Evolutionary conservation across 2,329 filamentous ascomycete genomes (phyloP).

Genomic region (Alternaria atra): DNA sequence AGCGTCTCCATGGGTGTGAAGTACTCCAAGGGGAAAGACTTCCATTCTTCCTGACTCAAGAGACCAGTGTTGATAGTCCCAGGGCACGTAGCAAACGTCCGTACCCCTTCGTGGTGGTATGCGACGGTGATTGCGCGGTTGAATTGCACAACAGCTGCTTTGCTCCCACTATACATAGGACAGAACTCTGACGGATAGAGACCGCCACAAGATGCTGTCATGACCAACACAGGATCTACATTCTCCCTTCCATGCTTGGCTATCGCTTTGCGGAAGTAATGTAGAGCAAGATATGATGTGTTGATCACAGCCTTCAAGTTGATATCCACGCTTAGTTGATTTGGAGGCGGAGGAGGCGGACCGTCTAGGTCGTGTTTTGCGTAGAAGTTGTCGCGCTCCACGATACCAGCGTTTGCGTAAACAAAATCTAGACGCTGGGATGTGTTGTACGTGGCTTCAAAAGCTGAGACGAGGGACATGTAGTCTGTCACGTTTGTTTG

Average conservation of each 20-base stretch:
- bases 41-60: slow-evolving; percentile 44
- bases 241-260: slow-evolving; percentile 28
- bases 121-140: slow-evolving; percentile 50
- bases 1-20: slow-evolving; percentile 48
- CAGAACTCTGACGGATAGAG: slow-evolving; percentile 50
- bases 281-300: slow-evolving; percentile 53
- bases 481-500: slow-evolving; percentile 53
- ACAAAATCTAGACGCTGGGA: slow-evolving; percentile 57
- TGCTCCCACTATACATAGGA: slow-evolving; percentile 38
- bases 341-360: slow-evolving; percentile 40
- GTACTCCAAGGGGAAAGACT: slow-evolving; percentile 42
- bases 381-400: slow-evolving; percentile 56
- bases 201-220: slow-evolving; percentile 52
- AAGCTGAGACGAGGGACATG: slow-evolving; percentile 43
- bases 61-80: slow-evolving; percentile 52
- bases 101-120: slow-evolving; percentile 48
- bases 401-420: slow-evolving; percentile 60
- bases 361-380: slow-evolving; percentile 40
- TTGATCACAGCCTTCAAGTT: slow-evolving; percentile 52
- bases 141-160: slow-evolving; percentile 53
- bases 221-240: slow-evolving; percentile 41
- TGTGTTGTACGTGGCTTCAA: slow-evolving; percentile 50
- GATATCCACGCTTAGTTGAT: slow-evolving; percentile 49
- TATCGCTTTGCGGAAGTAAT: slow-evolving; percentile 50
- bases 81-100: slow-evolving; percentile 53